Evolutionary conservation across 768 basidiomycete genomes (phyloP).

Genomic region (Paxillus rubicundulus): DNA sequence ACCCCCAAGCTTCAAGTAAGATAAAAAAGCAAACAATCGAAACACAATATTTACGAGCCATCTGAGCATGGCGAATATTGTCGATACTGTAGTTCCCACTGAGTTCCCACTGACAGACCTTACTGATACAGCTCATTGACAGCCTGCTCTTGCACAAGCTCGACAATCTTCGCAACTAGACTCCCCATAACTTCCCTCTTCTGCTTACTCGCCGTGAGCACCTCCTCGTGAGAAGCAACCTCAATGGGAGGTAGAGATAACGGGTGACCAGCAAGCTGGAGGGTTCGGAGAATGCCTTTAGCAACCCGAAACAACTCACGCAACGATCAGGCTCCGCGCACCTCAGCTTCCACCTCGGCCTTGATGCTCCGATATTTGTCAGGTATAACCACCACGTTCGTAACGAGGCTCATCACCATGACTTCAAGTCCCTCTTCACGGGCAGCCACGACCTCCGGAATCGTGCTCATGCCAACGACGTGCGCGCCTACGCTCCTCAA

Average conservation of each 20-base stretch:
- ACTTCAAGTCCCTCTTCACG: slow-evolving; percentile 72
- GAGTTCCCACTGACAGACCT: too few relatives aligned
- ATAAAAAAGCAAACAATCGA: too few relatives aligned
- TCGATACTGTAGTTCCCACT: too few relatives aligned
- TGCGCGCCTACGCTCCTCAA: slow-evolving; percentile 74
- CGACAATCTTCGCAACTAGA: slow-evolving; percentile 66
- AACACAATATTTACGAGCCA: too few relatives aligned
- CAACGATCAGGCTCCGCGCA: slow-evolving; percentile 27
- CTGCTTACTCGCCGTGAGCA: slow-evolving; percentile 58
- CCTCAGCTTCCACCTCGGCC: slow-evolving; percentile 78
- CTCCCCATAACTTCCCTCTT: slow-evolving; percentile 72
- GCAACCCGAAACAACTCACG: not conserved
- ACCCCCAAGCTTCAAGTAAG: too few relatives aligned
- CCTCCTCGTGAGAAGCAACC: slow-evolving; percentile 77
- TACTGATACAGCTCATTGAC: too few relatives aligned
- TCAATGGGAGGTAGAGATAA: slow-evolving; percentile 40
- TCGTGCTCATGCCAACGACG: slow-evolving; percentile 93
- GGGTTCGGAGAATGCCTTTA: slow-evolving; percentile 1
- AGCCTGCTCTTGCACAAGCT: slow-evolving; percentile 29
- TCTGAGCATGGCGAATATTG: too few relatives aligned
- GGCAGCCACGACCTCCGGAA: slow-evolving; percentile 84
- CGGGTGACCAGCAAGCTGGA: slow-evolving; percentile 59
- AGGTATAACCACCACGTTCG: slow-evolving; percentile 79
- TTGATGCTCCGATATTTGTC: slow-evolving; percentile 63
- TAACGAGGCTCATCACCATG: slow-evolving; percentile 80